phyloP scores from a whole-genome alignment of 2,329 filamentous ascomycete genomes.

The Fusarium paranaense region DNA sequence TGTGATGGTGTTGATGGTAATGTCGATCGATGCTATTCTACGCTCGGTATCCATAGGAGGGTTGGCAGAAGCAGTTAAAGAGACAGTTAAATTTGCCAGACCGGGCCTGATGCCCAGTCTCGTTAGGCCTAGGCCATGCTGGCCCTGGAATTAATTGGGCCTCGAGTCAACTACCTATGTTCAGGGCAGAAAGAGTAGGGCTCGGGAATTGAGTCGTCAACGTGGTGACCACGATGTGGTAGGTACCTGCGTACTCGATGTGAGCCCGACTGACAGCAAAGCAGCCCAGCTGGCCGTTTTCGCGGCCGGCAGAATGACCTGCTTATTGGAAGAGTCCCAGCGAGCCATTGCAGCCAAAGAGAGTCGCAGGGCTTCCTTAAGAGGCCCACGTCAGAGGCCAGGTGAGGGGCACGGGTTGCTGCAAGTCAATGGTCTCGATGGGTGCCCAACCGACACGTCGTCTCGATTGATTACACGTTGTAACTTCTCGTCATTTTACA shows the following conservation, averaged over 20 bases:
- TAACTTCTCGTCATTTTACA: not conserved
- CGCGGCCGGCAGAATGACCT: not conserved
- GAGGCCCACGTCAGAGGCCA: not conserved
- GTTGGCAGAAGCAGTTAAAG: conserved; percentile 36
- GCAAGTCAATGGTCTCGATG: not conserved
- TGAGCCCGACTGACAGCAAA: not conserved
- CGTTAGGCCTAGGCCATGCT: too few relatives aligned
- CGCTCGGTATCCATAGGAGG: conserved; percentile 38
- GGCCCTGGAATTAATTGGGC: conserved; percentile 14
- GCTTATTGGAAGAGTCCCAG: not conserved
- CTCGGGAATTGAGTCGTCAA: not conserved
- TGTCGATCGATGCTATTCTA: conserved; percentile 32
- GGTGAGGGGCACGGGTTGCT: not conserved
- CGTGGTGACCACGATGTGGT: not conserved
- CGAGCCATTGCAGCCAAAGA: not conserved
- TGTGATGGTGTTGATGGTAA: conserved; percentile 25
- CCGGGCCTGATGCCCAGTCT: not conserved
- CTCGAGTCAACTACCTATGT: not conserved
- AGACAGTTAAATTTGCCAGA: not conserved
- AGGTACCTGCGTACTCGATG: not conserved
- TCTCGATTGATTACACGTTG: not conserved
- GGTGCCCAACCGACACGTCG: not conserved
- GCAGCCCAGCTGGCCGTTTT: not conserved
- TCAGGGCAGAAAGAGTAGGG: not conserved
- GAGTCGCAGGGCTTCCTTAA: not conserved